Conservation (phyloP, 805 yeast genomes). For the Candida arabinofermentans region DNA sequence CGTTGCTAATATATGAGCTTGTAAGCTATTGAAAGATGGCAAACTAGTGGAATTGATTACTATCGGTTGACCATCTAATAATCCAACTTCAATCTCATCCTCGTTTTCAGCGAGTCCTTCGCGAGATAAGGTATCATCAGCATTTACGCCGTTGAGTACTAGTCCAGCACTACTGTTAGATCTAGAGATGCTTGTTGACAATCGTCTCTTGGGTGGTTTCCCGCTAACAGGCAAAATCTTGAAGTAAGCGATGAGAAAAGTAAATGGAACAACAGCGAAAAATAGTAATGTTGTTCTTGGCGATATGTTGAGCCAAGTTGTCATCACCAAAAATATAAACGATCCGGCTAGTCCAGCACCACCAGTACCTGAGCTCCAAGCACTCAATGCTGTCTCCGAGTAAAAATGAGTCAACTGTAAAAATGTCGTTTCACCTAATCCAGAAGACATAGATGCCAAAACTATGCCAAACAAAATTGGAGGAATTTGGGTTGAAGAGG, state of each 20-base stretch:
- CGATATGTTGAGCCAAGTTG: conserved; percentile 59
- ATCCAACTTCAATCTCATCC: too few relatives aligned
- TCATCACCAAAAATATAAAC: conserved; percentile 62
- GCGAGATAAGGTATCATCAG: background rate
- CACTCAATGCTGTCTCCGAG: conserved; percentile 54
- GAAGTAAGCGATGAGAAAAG: conserved; percentile 26
- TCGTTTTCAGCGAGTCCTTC: background rate
- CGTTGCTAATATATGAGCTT: conserved; percentile 25
- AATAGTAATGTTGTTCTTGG: conserved; percentile 52
- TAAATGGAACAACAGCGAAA: conserved; percentile 41
- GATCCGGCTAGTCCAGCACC: conserved; percentile 91
- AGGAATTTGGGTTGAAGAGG: conserved; percentile 36
- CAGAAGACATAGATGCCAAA: conserved; percentile 80
- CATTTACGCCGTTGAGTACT: background rate
- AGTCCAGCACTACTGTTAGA: background rate
- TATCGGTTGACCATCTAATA: too few relatives aligned
- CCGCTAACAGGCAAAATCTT: conserved; percentile 13
- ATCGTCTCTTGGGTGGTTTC: background rate
- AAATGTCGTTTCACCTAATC: conserved; percentile 88
- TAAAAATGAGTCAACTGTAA: conserved; percentile 81
- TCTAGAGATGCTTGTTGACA: background rate
- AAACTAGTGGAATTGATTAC: too few relatives aligned
- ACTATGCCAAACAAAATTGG: conserved; percentile 62
- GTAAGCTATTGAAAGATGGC: background rate
- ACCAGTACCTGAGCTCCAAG: conserved; percentile 94